Base-by-base conservation (phyloP, 2,329 filamentous ascomycete species). In the Colletotrichum noveboracense region DNA sequence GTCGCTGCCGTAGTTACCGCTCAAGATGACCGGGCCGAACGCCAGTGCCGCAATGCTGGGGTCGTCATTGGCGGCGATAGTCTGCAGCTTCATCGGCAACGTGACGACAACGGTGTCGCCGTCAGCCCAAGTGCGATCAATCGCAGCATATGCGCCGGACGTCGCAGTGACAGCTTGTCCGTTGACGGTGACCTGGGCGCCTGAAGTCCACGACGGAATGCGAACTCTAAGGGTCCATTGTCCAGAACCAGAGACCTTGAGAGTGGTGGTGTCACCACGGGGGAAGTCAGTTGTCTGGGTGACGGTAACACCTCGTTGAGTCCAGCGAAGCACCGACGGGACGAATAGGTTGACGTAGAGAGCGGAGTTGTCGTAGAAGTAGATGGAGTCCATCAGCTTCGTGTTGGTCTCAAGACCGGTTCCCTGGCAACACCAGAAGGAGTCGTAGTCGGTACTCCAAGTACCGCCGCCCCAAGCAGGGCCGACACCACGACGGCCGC, bases 361-460 rank as follows among this genome's bases (percentile, higher is more conserved):
- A 0, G 84, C 83, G 0, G 81, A 80, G 32, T 81, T 80, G 67
- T 87, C 85, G 61, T 87, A 83, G 61, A 85, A 88, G 81, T 90
- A 90, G 69, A 90, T 87, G 0, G 88, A 89, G 77, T 90, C 89
- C 82, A 86, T 87, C 13, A 89, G 79, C 78, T 89, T 90, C 0
- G 89, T 90, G n/a, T 90, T 90, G 1, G 86, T 89, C 81, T 90
- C 89, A 3, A 90, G 73, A 0, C 84, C 87, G 0, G 88, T 89
- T 2, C 87, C 88, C 78, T 90, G 87, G 70, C 88, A 90, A 79
- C 88, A 90, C 89, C 89, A 90, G 79, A 89, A 88, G 0, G 86
- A 88, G 65, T 87, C 81, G 77, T 90, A 88, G 76, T 90, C 88
- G 1, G 89, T 90, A 58, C 86, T 88, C 87, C 88, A 91, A 0